Percentiles rank a stretch among this genome's conserved stretches.
Evolutionary conservation across 768 basidiomycete species (phyloP).

Genomic region (Suillus tomentosus): DNA sequence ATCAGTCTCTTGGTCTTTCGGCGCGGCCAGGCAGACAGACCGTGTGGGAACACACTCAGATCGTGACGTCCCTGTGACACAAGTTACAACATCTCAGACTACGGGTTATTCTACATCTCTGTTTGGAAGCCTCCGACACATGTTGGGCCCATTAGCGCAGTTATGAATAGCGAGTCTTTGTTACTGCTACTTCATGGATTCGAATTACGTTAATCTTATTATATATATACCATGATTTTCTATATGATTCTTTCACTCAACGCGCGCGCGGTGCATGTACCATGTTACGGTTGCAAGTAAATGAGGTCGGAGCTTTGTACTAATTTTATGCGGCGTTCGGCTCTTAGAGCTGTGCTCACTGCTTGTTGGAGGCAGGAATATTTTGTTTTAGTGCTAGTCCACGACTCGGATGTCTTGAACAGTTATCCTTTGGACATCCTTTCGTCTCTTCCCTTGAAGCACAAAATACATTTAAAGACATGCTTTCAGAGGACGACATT

Average conservation of each 20-base stretch:
- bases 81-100: constrained; percentile 15
- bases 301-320: constrained; percentile 4
- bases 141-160: constrained; percentile 14
- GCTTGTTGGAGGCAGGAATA: not conserved
- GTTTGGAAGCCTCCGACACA: constrained; percentile 26
- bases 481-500: constrained; percentile 49
- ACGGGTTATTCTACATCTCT: constrained; percentile 18
- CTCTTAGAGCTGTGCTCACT: not conserved
- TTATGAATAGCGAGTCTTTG: constrained; percentile 20
- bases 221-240: not conserved
- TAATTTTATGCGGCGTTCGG: not conserved
- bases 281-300: not conserved
- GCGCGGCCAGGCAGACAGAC: constrained; percentile 21
- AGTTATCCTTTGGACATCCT: not conserved
- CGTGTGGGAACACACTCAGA: constrained; percentile 19
- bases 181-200: not conserved
- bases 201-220: not conserved
- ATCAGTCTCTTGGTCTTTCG: constrained; percentile 18
- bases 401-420: not conserved
- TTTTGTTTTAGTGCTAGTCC: too few relatives aligned
- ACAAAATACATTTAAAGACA: constrained; percentile 10
- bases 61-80: constrained; percentile 24
- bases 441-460: not conserved
- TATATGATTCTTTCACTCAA: not conserved
- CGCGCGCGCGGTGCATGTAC: not conserved